Base-by-base conservation (phyloP, 495 filamentous ascomycete genomes). In the Neurospora sp. region DNA sequence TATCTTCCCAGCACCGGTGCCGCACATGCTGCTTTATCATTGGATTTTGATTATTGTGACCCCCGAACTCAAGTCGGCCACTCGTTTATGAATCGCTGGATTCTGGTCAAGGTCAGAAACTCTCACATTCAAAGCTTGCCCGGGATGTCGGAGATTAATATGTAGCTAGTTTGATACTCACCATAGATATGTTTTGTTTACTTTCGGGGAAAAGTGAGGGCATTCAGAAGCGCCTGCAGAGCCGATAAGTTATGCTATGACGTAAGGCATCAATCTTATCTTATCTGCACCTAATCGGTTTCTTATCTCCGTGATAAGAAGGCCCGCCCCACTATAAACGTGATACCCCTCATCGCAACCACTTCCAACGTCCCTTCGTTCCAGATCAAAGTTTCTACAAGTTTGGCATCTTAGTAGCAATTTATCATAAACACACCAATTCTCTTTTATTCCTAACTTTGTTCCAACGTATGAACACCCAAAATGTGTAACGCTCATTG, bases 111-210 rank as follows among this genome's bases (percentile, higher is more conserved):
- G 27, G 9, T 14, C 53, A 9, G 0, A 9, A 9, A 18, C 7
- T 3, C 1, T 18, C 0, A 7, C 10, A 31, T 16, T 31, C 42
- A 22, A 0, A 0, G 4, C 0, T 10, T 48, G 0, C 8, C n/a
- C 4, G 2, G 3, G 9, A 22, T 4, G 22, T 16, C 5, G 1
- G 0, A 31, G 4, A 61, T 8, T 0, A 16, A 10, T 0, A 0
- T 31, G 5, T 31, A 8, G 5, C 1, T 27, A 7, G 12, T 2
- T 8, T 31, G 48, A 7, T 27, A 31, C 20, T 27, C 10, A 31
- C 48, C 53, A 7, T 16, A 14, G 4, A 16, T 61, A 8, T 61
- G 12, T 61, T 61, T 61, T 61, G 27, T 61, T 61, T 35, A 35
- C 53, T 35, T 61, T 8, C 7, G 6, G 14, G 12, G 53, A 3